Base-by-base conservation (phyloP, 495 filamentous ascomycete genomes). In the Hypoxylon fragiforme region DNA sequence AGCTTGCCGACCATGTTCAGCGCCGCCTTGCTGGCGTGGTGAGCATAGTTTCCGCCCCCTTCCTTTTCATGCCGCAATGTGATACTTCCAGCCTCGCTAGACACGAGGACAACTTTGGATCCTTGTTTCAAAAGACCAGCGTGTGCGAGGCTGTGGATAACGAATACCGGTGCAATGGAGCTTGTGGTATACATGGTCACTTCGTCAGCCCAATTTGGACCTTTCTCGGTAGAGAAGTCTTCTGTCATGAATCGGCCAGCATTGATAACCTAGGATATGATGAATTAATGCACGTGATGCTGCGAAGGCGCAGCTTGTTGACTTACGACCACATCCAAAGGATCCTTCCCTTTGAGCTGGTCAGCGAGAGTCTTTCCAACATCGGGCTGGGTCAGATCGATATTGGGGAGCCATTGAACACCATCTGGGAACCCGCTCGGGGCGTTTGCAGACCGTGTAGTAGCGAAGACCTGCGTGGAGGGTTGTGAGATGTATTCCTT, bases 1-100 rank as follows among this genome's bases (percentile, higher is more conserved):
- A 90, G 72, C 61, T 85, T 86, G 3, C 85, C 87, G 3, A 84
- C 82, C 87, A 90, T 90, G 65, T 89, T 90, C 46, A 85, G 65
- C 3, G 86, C 87, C 3, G 84, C 77, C 62, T 90, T 89, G 69
- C 79, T 83, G 0, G 77, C 87, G 75, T 90, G 86, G 63, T 89
- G 85, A 2, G 78, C 86, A 63, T 82, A 89, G 63, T 88, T 88
- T 0, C 86, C 87, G 7, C 85, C 86, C 0, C 85, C 86, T 65
- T 87, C 85, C 28, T 74, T 79, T 60, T 82, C 77, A 62, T 87
- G 82, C 4, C 86, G 77, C 14, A 90, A 68, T 3, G 82, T 79
- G 50, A 89, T 87, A 54, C 81, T 85, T 3, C 87, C 87, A 9
- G 79, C 78, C 71, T 90, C 87, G 22, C 80, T 84, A 26, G 80